Evolutionary conservation across 1,284 basidiomycete genomes (phyloP).

Genomic region (Paramarasmius palmivorus): DNA sequence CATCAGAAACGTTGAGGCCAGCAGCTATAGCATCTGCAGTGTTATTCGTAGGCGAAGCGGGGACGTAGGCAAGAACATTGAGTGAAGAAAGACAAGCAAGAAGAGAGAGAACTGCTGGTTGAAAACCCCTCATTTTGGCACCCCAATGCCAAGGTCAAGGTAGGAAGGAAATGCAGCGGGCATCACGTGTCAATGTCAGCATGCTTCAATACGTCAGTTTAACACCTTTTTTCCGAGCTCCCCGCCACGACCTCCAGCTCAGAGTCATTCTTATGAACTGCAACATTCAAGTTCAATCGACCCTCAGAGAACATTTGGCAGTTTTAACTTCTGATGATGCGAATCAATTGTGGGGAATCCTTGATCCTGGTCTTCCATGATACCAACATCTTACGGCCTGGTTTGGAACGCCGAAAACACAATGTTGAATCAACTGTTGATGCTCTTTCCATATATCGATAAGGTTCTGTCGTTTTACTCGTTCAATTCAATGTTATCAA

Average conservation of each 20-base stretch:
- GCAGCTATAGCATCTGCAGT: slow-evolving; percentile 50
- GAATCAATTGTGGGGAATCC: too few species aligned
- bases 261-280: neutral
- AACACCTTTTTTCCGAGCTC: neutral
- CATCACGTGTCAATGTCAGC: neutral
- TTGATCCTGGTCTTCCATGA: too few species aligned
- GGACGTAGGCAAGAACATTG: slow-evolving; percentile 53
- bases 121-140: neutral
- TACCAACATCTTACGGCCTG: too few species aligned
- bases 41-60: slow-evolving; percentile 71
- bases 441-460: too few species aligned
- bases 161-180: neutral
- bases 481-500: too few species aligned
- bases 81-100: neutral
- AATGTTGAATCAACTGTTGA: too few species aligned
- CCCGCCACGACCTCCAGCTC: slow-evolving; percentile 5
- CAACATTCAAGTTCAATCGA: neutral
- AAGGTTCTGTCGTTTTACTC: too few species aligned
- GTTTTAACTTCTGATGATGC: too few species aligned
- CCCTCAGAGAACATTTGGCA: neutral
- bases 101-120: neutral
- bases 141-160: neutral
- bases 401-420: too few species aligned
- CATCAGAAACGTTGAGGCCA: slow-evolving; percentile 53
- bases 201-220: too few species aligned